Evolutionary conservation across 306 rosid species (phyloP).

Genomic region (cucumber (Cucumis sativus)): Cucumber_9930_V3 NC_026657.2:7109501-7110000

Average conservation of each 20-base stretch:
- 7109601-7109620: neutral
- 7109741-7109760: neutral
- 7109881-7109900: neutral
- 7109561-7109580: neutral
- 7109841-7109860: neutral
- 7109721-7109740: neutral
- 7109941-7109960: neutral
- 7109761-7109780: conserved; percentile 1
- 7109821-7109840: conserved; percentile 29
- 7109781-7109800: neutral
- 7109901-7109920: neutral
- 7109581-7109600: neutral
- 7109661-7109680: neutral
- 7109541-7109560: neutral
- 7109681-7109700: neutral
- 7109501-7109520: neutral
- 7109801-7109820: conserved; percentile 16
- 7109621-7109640: neutral
- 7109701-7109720: neutral
- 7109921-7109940: neutral
- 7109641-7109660: neutral
- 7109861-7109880: conserved; percentile 8
- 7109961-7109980: neutral
- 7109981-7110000: neutral
- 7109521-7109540: neutral